phyloP scores from a whole-genome alignment of 768 basidiomycete species.

The Strobilomyces dryophilus region DNA sequence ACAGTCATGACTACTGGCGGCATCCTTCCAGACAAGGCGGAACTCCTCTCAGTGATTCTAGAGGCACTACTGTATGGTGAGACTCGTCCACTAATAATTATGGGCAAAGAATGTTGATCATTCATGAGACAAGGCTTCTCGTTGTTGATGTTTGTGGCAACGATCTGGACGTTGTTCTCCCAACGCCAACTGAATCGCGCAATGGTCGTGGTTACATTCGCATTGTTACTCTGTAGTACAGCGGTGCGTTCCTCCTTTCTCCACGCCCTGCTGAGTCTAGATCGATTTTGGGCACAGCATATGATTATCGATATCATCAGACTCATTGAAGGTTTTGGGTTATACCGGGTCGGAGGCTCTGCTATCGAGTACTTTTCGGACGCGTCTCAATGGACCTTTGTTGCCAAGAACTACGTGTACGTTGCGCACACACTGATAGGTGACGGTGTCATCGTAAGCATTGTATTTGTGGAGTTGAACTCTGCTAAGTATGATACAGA shows the following conservation, averaged over 20 bases:
- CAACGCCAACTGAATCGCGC: background rate
- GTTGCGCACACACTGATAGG: constrained; percentile 20
- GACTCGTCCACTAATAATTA: background rate
- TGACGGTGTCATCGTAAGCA: constrained; percentile 23
- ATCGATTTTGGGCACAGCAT: background rate
- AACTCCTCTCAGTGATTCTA: background rate
- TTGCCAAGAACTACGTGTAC: constrained; percentile 20
- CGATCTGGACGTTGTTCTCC: background rate
- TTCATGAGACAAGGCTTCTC: background rate
- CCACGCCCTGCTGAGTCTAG: background rate
- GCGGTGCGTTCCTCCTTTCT: background rate
- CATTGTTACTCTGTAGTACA: background rate
- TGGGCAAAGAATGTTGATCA: background rate
- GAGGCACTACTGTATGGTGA: background rate
- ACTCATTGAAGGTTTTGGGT: background rate
- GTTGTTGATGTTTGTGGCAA: constrained; percentile 1
- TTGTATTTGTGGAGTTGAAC: background rate
- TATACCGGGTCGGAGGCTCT: background rate
- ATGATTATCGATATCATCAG: background rate
- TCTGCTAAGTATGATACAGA: background rate
- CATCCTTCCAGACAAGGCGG: constrained; percentile 1
- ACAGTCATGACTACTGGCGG: background rate
- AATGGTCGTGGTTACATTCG: background rate
- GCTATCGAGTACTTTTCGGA: background rate
- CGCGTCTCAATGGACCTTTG: background rate